phyloP scores from a whole-genome alignment of 768 basidiomycete genomes.

The Astraeus odoratus region DNA sequence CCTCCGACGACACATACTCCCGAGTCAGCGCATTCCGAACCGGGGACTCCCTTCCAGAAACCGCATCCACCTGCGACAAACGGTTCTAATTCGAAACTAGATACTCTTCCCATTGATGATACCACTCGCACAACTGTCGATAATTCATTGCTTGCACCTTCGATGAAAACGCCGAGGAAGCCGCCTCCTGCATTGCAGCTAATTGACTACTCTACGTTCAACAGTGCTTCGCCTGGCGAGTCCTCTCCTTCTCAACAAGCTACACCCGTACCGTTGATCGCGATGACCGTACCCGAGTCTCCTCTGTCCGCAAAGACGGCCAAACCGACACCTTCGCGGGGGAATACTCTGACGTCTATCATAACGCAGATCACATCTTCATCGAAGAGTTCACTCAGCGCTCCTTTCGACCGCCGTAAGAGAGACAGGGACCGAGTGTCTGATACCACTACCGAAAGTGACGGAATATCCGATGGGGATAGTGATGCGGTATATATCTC shows the following conservation, averaged over 20 bases:
- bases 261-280: conserved; percentile 47
- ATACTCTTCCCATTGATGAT: conserved; percentile 24
- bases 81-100: conserved; percentile 30
- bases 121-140: conserved; percentile 13
- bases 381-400: conserved; percentile 23
- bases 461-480: conserved; percentile 27
- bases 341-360: conserved; percentile 5
- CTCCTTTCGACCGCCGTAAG: conserved; percentile 20
- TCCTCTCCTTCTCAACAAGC: conserved; percentile 30
- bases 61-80: conserved; percentile 10
- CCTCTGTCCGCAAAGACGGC: conserved; percentile 21
- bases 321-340: conserved; percentile 10
- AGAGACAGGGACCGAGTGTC: conserved; percentile 15
- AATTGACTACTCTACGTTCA: conserved; percentile 15
- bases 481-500: conserved; percentile 25
- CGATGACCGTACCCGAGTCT: conserved; percentile 42
- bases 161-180: conserved; percentile 14
- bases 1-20: conserved; percentile 14
- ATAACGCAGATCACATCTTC: conserved; percentile 12
- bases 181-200: conserved; percentile 25
- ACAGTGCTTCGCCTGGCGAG: conserved; percentile 11
- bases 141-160: conserved; percentile 17
- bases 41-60: conserved; percentile 1
- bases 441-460: conserved; percentile 25
- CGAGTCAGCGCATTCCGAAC: conserved; percentile 16